phyloP scores from a whole-genome alignment of 495 filamentous ascomycete genomes.

The Cercophora scortea region DNA sequence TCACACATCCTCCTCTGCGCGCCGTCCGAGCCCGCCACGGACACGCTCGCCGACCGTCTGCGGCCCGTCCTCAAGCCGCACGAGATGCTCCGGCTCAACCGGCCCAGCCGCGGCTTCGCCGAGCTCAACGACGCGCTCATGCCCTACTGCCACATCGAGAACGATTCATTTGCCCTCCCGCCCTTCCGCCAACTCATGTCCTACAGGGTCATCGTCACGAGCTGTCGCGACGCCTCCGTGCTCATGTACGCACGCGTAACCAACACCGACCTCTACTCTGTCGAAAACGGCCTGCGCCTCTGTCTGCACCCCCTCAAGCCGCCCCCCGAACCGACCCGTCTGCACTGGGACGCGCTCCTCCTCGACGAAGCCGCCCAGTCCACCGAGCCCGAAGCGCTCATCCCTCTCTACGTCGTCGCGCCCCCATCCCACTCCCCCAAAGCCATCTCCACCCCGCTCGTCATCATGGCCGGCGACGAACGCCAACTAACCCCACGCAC shows the following conservation, averaged over 20 bases:
- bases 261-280: slow-evolving; percentile 25
- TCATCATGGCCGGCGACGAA: slow-evolving; percentile 52
- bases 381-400: slow-evolving; percentile 43
- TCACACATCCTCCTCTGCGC: slow-evolving; percentile 48
- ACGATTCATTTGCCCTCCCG: slow-evolving; percentile 40
- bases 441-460: slow-evolving; percentile 27
- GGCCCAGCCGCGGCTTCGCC: slow-evolving; percentile 35
- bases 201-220: slow-evolving; percentile 42
- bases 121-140: slow-evolving; percentile 41
- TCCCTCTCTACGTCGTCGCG: slow-evolving; percentile 42
- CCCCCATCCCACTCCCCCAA: slow-evolving; percentile 31
- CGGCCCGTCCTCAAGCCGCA: slow-evolving; percentile 26
- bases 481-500: slow-evolving; percentile 46
- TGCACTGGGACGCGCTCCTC: slow-evolving; percentile 48
- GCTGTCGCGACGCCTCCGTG: slow-evolving; percentile 42
- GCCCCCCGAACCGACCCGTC: not conserved
- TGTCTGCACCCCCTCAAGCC: slow-evolving; percentile 11
- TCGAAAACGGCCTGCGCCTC: slow-evolving; percentile 7
- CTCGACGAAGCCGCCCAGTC: slow-evolving; percentile 54
- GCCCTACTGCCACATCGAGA: slow-evolving; percentile 39
- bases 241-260: slow-evolving; percentile 41
- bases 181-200: slow-evolving; percentile 42
- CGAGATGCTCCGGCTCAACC: slow-evolving; percentile 42
- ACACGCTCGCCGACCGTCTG: slow-evolving; percentile 43
- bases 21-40: slow-evolving; percentile 48